Percentiles rank a stretch among this genome's conserved stretches.
Evolutionary conservation across 768 basidiomycete genomes (phyloP).

Genomic region (Trametes cingulata): DNA sequence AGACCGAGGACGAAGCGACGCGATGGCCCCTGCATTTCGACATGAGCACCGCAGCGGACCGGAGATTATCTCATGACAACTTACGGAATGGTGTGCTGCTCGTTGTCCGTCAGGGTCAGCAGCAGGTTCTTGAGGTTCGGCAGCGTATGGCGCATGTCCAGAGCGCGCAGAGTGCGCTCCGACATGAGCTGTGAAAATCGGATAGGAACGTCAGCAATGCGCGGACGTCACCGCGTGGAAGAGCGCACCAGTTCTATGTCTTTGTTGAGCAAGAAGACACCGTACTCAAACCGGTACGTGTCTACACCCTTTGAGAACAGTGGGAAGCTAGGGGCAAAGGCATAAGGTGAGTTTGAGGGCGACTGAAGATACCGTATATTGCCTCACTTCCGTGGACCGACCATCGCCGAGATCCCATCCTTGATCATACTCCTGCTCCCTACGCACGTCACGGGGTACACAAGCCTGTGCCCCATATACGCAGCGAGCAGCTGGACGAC

Average conservation of each 20-base stretch:
- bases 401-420: slow-evolving; percentile 93
- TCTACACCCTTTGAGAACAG: slow-evolving; percentile 94
- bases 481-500: slow-evolving; percentile 79
- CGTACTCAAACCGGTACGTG: slow-evolving; percentile 96
- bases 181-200: slow-evolving; percentile 70
- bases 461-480: slow-evolving; percentile 72
- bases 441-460: slow-evolving; percentile 88
- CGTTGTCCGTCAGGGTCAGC: slow-evolving; percentile 79
- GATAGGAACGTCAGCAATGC: slow-evolving; percentile 15
- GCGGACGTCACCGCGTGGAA: not conserved
- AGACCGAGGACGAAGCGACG: slow-evolving; percentile 21
- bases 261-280: slow-evolving; percentile 94
- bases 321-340: slow-evolving; percentile 69
- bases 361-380: not conserved
- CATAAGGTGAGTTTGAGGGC: not conserved
- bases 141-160: slow-evolving; percentile 94
- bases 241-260: slow-evolving; percentile 86
- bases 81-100: slow-evolving; percentile 50
- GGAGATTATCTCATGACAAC: slow-evolving; percentile 23
- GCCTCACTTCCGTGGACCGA: slow-evolving; percentile 91
- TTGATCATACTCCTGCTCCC: slow-evolving; percentile 90
- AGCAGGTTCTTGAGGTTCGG: slow-evolving; percentile 95
- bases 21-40: slow-evolving; percentile 9
- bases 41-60: not conserved
- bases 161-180: slow-evolving; percentile 81